These are phyloP conservation scores for Claviceps pazoutovae DNA, from an alignment of 2,329 filamentous ascomycete genomes.

Conservation along the genomic window DNA sequence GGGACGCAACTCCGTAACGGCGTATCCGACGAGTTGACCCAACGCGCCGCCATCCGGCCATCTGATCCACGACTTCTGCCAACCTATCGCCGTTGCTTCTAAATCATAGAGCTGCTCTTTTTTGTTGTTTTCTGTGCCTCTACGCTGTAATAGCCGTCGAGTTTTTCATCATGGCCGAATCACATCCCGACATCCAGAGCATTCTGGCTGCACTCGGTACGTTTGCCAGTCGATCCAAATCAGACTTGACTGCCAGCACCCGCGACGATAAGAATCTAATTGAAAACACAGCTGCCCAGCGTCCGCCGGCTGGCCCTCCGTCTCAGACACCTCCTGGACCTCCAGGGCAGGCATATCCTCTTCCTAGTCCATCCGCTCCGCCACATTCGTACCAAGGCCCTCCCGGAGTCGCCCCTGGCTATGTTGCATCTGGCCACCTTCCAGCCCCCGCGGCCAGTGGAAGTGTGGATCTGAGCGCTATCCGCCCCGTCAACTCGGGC, in stretches of 20 bases:
- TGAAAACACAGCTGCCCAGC: conserved; percentile 26
- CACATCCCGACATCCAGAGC: conserved; percentile 28
- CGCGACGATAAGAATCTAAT: background rate
- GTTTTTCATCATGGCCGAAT: conserved; percentile 21
- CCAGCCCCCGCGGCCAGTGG: conserved; percentile 61
- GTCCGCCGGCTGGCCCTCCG: conserved; percentile 27
- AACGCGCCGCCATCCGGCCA: background rate
- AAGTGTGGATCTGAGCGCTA: conserved; percentile 64
- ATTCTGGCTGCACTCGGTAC: conserved; percentile 36
- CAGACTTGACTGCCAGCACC: background rate
- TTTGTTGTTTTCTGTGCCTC: background rate
- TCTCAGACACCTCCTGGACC: conserved; percentile 27
- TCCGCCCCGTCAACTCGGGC: conserved; percentile 66
- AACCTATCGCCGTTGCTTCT: background rate
- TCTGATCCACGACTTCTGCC: background rate
- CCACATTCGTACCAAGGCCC: conserved; percentile 24
- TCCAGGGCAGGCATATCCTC: conserved; percentile 24
- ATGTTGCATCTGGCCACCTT: conserved; percentile 31
- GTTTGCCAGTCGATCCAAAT: conserved; percentile 8
- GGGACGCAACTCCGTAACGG: background rate
- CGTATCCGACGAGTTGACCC: background rate
- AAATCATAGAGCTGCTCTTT: background rate
- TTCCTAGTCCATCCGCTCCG: conserved; percentile 21
- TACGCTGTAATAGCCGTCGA: background rate
- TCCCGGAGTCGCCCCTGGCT: conserved; percentile 20